Conservation (phyloP, 257 asterid species). For the Lycium ferocissimum region DNA sequence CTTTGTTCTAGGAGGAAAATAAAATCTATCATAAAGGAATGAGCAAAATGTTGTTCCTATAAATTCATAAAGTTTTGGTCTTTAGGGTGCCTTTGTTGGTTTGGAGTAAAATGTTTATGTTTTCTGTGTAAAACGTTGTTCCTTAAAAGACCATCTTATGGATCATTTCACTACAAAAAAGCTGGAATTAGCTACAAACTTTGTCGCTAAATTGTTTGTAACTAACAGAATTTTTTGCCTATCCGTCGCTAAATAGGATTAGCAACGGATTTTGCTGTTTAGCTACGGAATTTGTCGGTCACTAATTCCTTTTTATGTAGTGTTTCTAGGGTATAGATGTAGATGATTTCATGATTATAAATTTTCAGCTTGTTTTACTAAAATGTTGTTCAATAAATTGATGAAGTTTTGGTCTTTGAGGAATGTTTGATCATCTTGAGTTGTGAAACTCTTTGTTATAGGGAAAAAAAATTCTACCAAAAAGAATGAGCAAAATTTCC, state of each 20-base stretch:
- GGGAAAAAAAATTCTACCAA: not conserved
- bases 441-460: not conserved
- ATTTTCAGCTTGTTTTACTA: not conserved
- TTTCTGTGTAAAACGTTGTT: not conserved
- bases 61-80: too few species aligned
- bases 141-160: not conserved
- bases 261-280: too few species aligned
- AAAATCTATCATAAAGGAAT: not conserved
- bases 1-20: not conserved
- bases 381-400: not conserved
- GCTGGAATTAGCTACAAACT: too few species aligned
- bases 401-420: slow-evolving; percentile 2
- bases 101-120: not conserved
- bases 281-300: too few species aligned
- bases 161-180: not conserved
- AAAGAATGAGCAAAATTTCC: slow-evolving; percentile 1
- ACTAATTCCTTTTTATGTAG: not conserved
- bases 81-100: too few species aligned
- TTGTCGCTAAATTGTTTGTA: too few species aligned
- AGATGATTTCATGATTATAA: not conserved
- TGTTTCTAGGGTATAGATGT: slow-evolving; percentile 19
- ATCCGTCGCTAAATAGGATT: too few species aligned
- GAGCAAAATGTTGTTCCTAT: not conserved
- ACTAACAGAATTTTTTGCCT: too few species aligned
- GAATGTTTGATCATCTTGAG: not conserved